These are phyloP conservation scores for Daldinia eschscholtzii DNA, from an alignment of 2,329 filamentous ascomycete genomes.

Conservation along the genomic window DNA sequence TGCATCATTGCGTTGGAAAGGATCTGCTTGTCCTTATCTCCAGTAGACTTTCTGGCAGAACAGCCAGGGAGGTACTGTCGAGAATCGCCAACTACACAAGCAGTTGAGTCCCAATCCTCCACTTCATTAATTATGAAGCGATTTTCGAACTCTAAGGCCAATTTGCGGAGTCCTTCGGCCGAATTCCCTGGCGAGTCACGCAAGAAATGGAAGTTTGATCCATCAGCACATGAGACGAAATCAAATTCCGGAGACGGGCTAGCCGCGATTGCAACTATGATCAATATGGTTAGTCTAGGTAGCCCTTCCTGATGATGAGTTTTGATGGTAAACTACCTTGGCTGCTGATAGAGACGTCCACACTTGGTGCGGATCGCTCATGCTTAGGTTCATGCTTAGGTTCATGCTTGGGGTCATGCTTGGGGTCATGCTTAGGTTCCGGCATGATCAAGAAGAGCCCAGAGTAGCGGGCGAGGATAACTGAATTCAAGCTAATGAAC, in stretches of 20 bases:
- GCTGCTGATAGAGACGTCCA: not conserved
- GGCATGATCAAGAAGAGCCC: not conserved
- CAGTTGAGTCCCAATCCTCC: not conserved
- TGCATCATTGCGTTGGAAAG: conserved; percentile 48
- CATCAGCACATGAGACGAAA: not conserved
- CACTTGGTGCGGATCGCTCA: not conserved
- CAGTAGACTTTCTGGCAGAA: not conserved
- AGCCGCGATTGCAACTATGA: not conserved
- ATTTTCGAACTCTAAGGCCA: no score
- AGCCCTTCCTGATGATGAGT: not conserved
- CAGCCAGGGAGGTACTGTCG: conserved; percentile 11
- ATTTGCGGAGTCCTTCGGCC: not conserved
- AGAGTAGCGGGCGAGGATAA: not conserved
- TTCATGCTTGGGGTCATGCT: no score
- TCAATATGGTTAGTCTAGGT: not conserved
- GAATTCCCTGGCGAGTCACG: not conserved
- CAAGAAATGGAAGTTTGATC: not conserved
- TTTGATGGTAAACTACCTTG: not conserved
- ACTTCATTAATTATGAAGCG: not conserved
- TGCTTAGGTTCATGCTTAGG: no score
- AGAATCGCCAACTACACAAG: no score
- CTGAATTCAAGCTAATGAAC: not conserved
- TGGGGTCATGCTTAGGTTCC: not conserved
- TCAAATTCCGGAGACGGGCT: not conserved
- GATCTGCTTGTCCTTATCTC: conserved; percentile 28